These are phyloP conservation scores for Phlebopus sp. DNA, from an alignment of 1,284 basidiomycete genomes.

Conservation along the genomic window DNA sequence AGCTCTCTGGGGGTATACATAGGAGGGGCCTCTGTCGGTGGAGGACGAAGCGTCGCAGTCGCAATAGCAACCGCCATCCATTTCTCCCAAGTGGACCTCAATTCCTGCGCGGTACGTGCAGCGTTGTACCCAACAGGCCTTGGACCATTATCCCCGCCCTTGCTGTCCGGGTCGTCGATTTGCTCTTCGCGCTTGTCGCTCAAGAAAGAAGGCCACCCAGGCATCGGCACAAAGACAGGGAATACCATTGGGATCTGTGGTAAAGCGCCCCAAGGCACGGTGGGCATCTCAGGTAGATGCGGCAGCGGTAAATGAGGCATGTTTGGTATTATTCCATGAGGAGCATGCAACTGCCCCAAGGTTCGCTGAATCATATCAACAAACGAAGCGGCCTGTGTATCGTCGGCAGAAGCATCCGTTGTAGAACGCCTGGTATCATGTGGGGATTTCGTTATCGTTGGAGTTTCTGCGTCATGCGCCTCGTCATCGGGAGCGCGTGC, in stretches of 20 bases:
- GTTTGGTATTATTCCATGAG: constrained; percentile 52
- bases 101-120: constrained; percentile 53
- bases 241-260: constrained; percentile 78
- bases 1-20: constrained; percentile 62
- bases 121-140: constrained; percentile 39
- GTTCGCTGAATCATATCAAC: constrained; percentile 73
- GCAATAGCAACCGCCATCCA: constrained; percentile 58
- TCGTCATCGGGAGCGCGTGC: constrained; percentile 29
- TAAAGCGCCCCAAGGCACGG: constrained; percentile 62
- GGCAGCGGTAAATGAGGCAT: constrained; percentile 59
- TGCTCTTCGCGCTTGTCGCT: constrained; percentile 42
- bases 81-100: constrained; percentile 69
- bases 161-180: constrained; percentile 32
- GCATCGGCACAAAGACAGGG: constrained; percentile 71
- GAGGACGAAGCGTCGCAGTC: constrained; percentile 43
- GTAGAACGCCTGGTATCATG: constrained; percentile 21
- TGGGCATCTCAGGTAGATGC: constrained; percentile 51
- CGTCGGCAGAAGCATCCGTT: constrained; percentile 40
- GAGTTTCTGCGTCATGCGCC: constrained; percentile 17
- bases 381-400: constrained; percentile 68
- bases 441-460: background rate
- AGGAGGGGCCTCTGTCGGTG: constrained; percentile 57
- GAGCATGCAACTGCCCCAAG: constrained; percentile 63
- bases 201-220: constrained; percentile 62
- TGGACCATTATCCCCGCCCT: constrained; percentile 34